Base-by-base conservation (phyloP, 768 basidiomycete species). In the Boletus eberwhitei region DNA sequence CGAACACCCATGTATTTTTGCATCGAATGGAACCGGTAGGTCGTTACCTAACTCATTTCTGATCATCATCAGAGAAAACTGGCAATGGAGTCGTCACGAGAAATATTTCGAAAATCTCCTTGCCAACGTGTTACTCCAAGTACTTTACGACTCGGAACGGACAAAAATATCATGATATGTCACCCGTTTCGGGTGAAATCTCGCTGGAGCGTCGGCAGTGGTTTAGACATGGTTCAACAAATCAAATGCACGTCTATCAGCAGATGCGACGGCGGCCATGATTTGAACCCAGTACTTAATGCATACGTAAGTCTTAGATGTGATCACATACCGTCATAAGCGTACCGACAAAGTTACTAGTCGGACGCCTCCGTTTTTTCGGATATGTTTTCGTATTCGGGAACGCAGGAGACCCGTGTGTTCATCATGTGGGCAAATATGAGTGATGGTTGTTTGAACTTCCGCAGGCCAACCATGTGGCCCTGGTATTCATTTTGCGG, bases 191-290 rank as follows among this genome's bases (percentile, higher is more conserved):
- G 16, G 41, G 38, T 45, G 35, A 52, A 48, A 43, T 40, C 6
- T 24, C 39, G 29, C 48, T 43, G 26, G 22, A 26, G 31, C 40
- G 38, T 51, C 36, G 54, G 37, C 43, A 14, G 35, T 50, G 37
- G 34, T 39, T 55, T 29, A 19, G 32, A 29, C 37, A 19, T 22
- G 22, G 44, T 44, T 38, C 58, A 34, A 45, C 22, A 48, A 48
- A 64, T 66, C 52, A 38, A 48, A 35, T 7, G 32, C n/a, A 55
- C 39, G 53, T 53, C 53, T 36, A 61, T 67, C 59, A 67, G 37
- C 44, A 57, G 58, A 55, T 57, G 42, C 36, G 34, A 53, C 37
- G 14, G 14, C 19, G 19, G 35, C 29, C 43, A 37, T 54, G 21
- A 62, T 45, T 43, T 54, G 21, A 39, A 22, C n/a, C 35, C 29